Base-by-base conservation (phyloP, 2,329 filamentous ascomycete species). In the Thermothelomyces thermophilus region DNA sequence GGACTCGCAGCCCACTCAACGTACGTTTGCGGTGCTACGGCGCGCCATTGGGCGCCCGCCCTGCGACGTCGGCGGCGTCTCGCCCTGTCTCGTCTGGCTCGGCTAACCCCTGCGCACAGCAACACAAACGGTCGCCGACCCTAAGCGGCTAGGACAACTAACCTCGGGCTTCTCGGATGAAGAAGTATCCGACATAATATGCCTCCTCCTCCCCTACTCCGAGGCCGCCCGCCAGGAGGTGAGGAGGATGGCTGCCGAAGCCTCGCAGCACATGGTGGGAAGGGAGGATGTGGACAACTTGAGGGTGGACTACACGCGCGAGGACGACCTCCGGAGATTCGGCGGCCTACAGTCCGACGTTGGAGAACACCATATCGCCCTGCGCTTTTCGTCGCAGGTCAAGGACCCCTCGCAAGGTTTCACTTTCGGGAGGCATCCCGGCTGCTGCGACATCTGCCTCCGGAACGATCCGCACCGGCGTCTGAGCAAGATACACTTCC, bases 401-500 rank as follows among this genome's bases (percentile, higher is more conserved):
- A 87, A 86, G 62, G 77, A 86, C 58, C 80, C 84, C 6, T 63
- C 72, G 3, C 70, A 80, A 45, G 93, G 93, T 33, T 97, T 94
- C 68, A 78, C 81, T 37, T 97, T 98, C 67, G 93, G 93, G 26
- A 83, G 93, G 48, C 91, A 93, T 62, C 59, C 68, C 0, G 60
- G 66, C 40, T 76, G 79, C 30, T 93, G 87, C 66, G 93, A 98
- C 51, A 69, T 90, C 41, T 77, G 78, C 59, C 80, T 88, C 41
- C 66, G 71, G 31, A 75, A 83, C 55, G 85, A 91, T 57, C 77
- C 79, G 0, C 72, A 79, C 46, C 85, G 80, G 64, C 79, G 87
- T 37, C 78, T 98, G 52, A 97, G 91, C 72, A 96, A 97, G 64
- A 77, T 86, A n/a, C 93, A 98, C 65, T 98, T 97, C 65, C 84